A percentile compares a stretch with the other conserved stretches of the same genome.
Conservation (phyloP, 257 asterid genomes). For the Lantana camara region DNA sequence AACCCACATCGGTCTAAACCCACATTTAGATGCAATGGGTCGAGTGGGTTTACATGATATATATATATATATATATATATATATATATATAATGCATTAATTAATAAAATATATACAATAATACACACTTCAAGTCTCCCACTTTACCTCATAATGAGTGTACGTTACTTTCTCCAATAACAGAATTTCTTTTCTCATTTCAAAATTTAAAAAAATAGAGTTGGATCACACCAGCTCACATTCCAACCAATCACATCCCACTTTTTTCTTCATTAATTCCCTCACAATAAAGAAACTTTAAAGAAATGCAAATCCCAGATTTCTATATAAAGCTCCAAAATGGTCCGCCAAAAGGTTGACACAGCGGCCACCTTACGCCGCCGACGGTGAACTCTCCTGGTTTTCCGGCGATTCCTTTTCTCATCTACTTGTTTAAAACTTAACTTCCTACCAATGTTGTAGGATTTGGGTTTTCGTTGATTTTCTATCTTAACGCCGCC, state of each 20-base stretch:
- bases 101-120: too few relatives aligned
- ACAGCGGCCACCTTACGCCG: conserved; percentile 24
- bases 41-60: too few relatives aligned
- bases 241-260: conserved; percentile 52
- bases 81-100: too few relatives aligned
- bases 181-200: conserved; percentile 17
- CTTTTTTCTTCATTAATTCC: conserved; percentile 22
- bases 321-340: conserved; percentile 8
- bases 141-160: conserved; percentile 52
- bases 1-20: too few relatives aligned
- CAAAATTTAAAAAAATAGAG: conserved; percentile 30
- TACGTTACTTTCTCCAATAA: conserved; percentile 60
- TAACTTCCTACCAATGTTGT: too few relatives aligned
- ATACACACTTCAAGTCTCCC: conserved; percentile 18
- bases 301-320: conserved; percentile 18
- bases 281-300: neutral
- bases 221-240: conserved; percentile 57
- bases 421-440: too few relatives aligned
- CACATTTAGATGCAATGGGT: too few relatives aligned
- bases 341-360: conserved; percentile 17
- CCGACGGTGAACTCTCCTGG: conserved; percentile 16
- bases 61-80: too few relatives aligned
- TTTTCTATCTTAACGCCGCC: too few relatives aligned
- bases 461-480: too few relatives aligned
- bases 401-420: too few relatives aligned